Percentiles rank a stretch among this genome's conserved stretches.
Evolutionary conservation across 495 filamentous ascomycete genomes (phyloP).

Genomic region (Durotheca rogersii): DNA sequence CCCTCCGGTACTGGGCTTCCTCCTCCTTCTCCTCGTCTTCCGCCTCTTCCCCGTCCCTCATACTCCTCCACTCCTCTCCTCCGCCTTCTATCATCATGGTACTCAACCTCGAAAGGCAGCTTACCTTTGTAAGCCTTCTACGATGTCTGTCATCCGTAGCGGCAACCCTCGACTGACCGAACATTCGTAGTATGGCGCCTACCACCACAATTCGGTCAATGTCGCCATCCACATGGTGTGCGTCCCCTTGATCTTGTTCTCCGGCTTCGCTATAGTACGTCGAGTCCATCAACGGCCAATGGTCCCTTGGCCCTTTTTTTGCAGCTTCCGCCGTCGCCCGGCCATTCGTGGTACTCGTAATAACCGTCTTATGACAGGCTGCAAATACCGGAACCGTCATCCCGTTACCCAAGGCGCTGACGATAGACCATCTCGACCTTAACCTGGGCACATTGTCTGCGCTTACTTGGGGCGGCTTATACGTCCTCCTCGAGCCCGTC

Average conservation of each 20-base stretch:
- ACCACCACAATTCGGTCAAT: conserved; percentile 89
- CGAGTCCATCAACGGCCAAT: not conserved
- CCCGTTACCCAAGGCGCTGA: conserved; percentile 66
- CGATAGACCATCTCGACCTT: conserved; percentile 72
- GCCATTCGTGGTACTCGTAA: conserved; percentile 16
- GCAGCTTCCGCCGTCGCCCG: not conserved
- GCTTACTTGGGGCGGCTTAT: conserved; percentile 70
- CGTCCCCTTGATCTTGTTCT: conserved; percentile 81
- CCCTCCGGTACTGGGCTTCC: not conserved
- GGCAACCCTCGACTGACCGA: conserved; percentile 3
- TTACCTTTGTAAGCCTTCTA: conserved; percentile 44
- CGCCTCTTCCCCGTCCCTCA: not conserved
- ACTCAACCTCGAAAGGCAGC: conserved; percentile 53
- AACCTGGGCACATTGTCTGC: conserved; percentile 78
- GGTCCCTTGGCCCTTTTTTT: too few relatives aligned
- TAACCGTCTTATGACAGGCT: conserved; percentile 49
- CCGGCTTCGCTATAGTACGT: conserved; percentile 74
- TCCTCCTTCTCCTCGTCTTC: not conserved
- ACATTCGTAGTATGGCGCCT: conserved; percentile 78
- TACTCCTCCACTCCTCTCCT: not conserved
- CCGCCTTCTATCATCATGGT: conserved; percentile 33
- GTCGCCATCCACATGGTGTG: conserved; percentile 86
- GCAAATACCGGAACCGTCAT: conserved; percentile 76
- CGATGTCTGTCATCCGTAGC: not conserved
- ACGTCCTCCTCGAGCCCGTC: conserved; percentile 90